phyloP scores from a whole-genome alignment of 2,329 filamentous ascomycete genomes.

The Monosporascus sp. region DNA sequence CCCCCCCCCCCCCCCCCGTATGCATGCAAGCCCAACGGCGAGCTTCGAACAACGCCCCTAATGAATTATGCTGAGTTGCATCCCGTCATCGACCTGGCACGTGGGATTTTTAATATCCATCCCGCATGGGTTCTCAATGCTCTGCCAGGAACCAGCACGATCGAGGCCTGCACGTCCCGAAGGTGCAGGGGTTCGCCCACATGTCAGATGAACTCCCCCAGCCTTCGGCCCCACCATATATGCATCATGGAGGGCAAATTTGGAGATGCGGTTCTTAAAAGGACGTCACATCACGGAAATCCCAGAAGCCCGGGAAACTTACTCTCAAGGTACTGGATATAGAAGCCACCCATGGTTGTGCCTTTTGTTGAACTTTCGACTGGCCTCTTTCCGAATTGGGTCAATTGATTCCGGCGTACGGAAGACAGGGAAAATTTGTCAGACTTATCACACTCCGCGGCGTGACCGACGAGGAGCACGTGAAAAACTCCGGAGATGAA shows the following conservation, averaged over 20 bases:
- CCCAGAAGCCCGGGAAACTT: conserved; percentile 39
- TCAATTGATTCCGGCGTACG: neutral
- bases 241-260: conserved; percentile 25
- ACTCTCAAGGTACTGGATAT: conserved; percentile 72
- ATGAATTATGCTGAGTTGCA: conserved; percentile 6
- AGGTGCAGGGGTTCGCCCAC: conserved; percentile 29
- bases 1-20: conserved; percentile 10
- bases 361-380: conserved; percentile 12
- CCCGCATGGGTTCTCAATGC: conserved; percentile 12
- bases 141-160: conserved; percentile 19
- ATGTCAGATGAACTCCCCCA: conserved; percentile 29
- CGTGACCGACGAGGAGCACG: conserved; percentile 17
- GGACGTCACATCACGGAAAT: conserved; percentile 4
- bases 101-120: conserved; percentile 20
- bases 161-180: conserved; percentile 25
- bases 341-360: conserved; percentile 55
- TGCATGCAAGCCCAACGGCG: conserved; percentile 28
- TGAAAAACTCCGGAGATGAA: conserved; percentile 19
- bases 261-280: conserved; percentile 10
- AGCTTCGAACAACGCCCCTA: conserved; percentile 14
- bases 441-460: conserved; percentile 15
- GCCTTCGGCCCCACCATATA: conserved; percentile 24
- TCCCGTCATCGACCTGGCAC: conserved; percentile 16
- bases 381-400: neutral
- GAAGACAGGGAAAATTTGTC: neutral